Conservation (phyloP, 1,284 basidiomycete genomes). For the Caloboletus firmus region DNA sequence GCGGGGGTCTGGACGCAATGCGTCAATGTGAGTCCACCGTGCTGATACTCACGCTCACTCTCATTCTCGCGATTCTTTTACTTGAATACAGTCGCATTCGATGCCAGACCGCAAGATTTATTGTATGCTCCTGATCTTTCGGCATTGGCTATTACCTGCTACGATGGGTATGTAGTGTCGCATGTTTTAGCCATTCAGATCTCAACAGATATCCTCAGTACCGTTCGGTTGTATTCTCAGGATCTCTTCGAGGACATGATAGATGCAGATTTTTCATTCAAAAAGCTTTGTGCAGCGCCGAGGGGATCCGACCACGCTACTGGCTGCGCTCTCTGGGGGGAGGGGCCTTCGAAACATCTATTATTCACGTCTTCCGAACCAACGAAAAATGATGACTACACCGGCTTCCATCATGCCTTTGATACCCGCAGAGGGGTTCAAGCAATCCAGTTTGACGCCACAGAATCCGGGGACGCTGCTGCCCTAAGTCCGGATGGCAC, state of each 20-base stretch:
- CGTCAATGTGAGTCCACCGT: conserved; percentile 16
- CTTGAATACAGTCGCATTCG: conserved; percentile 25
- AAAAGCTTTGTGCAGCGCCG: conserved; percentile 23
- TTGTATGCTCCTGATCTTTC: conserved; percentile 26
- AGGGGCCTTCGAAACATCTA: conserved; percentile 35
- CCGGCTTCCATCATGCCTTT: conserved; percentile 53
- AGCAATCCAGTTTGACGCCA: conserved; percentile 42
- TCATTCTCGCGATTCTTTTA: neutral
- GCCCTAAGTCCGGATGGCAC: conserved; percentile 45
- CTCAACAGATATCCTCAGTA: conserved; percentile 13
- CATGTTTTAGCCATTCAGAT: neutral
- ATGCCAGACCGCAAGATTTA: conserved; percentile 33
- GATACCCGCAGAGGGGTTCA: conserved; percentile 37
- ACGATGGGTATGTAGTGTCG: conserved; percentile 32
- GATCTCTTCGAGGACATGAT: conserved; percentile 31
- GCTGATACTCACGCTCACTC: neutral
- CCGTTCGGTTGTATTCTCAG: conserved; percentile 15
- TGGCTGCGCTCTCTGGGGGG: conserved; percentile 53
- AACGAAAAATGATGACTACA: conserved; percentile 16
- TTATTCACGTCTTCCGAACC: conserved; percentile 65
- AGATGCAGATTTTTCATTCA: conserved; percentile 4
- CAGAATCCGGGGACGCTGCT: conserved; percentile 56
- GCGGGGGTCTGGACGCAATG: conserved; percentile 11
- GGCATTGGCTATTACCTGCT: conserved; percentile 33
- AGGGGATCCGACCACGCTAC: conserved; percentile 33